Evolutionary conservation across 1,139 yeast genomes (phyloP).

Genomic region (Zygotorulaspora mrakii): DNA sequence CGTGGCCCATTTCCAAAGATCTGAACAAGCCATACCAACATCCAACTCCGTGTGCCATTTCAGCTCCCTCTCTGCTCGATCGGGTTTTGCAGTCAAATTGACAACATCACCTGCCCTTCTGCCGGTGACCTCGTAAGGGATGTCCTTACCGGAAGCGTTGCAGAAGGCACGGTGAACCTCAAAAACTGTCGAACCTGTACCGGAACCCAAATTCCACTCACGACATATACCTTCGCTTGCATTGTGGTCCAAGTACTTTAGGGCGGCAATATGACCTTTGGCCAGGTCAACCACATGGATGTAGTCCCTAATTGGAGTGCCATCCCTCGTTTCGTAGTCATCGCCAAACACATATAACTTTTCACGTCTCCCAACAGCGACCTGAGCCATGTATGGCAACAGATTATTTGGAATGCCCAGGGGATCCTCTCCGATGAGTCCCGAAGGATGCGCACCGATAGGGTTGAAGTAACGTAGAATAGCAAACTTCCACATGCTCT

Average conservation of each 20-base stretch:
- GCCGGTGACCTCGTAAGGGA: conserved; percentile 61
- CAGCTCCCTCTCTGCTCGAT: conserved; percentile 63
- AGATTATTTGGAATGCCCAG: conserved; percentile 73
- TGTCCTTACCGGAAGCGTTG: conserved; percentile 61
- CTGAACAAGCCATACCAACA: conserved; percentile 64
- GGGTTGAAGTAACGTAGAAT: conserved; percentile 76
- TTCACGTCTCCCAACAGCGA: conserved; percentile 68
- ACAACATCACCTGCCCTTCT: conserved; percentile 81
- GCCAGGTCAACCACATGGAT: conserved; percentile 81
- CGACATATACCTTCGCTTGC: conserved; percentile 52
- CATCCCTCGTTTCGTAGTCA: conserved; percentile 68
- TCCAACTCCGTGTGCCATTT: conserved; percentile 58
- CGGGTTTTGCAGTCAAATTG: conserved; percentile 67
- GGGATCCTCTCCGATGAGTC: conserved; percentile 77
- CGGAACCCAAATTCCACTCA: conserved; percentile 84
- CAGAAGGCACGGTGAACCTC: conserved; percentile 68
- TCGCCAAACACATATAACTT: conserved; percentile 62
- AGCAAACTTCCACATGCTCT: conserved; percentile 54
- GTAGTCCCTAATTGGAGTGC: conserved; percentile 80
- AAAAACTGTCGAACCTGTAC: conserved; percentile 71
- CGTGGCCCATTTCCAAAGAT: conserved; percentile 76
- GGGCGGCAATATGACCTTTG: conserved; percentile 73
- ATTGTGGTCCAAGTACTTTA: conserved; percentile 49
- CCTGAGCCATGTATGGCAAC: conserved; percentile 73
- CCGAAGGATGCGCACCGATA: conserved; percentile 82